These are phyloP conservation scores for Medicago lupulina DNA, from an alignment of 306 rosid genomes.

Conservation along the genomic window DNA sequence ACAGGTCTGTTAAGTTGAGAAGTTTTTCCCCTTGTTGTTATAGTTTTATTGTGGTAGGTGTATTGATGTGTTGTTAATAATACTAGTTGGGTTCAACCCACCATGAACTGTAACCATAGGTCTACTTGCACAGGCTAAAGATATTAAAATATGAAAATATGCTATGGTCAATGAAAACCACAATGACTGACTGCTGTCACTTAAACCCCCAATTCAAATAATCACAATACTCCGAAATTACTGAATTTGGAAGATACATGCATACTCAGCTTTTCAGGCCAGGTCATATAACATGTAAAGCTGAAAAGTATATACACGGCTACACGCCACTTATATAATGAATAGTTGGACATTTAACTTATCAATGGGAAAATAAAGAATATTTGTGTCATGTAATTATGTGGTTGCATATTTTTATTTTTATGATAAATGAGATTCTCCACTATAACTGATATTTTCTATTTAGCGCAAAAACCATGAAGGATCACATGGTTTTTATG, in stretches of 20 bases:
- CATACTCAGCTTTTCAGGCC: not conserved
- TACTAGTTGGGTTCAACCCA: slow-evolving; percentile 35
- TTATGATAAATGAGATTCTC: slow-evolving; percentile 20
- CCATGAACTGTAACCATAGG: not conserved
- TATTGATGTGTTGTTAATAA: slow-evolving; percentile 19
- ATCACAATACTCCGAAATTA: slow-evolving; percentile 1
- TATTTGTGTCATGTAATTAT: not conserved
- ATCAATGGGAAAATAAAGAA: not conserved
- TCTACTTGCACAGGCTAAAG: slow-evolving; percentile 5
- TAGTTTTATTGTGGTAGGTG: not conserved
- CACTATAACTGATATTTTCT: slow-evolving; percentile 6
- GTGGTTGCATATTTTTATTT: slow-evolving; percentile 23
- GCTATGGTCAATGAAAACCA: too few relatives aligned
- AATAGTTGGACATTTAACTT: slow-evolving; percentile 30
- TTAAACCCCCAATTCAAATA: slow-evolving; percentile 1
- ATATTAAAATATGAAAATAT: not conserved
- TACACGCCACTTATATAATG: not conserved
- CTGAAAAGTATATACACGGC: too few relatives aligned
- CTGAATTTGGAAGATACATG: not conserved
- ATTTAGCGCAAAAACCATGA: not conserved
- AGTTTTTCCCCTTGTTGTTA: slow-evolving; percentile 27
- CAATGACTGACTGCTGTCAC: not conserved
- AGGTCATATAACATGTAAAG: slow-evolving; percentile 11
- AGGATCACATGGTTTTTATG: not conserved
- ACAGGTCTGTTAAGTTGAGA: slow-evolving; percentile 59